Base-by-base conservation (phyloP, 768 basidiomycete species). In the Panellus pusillus region DNA sequence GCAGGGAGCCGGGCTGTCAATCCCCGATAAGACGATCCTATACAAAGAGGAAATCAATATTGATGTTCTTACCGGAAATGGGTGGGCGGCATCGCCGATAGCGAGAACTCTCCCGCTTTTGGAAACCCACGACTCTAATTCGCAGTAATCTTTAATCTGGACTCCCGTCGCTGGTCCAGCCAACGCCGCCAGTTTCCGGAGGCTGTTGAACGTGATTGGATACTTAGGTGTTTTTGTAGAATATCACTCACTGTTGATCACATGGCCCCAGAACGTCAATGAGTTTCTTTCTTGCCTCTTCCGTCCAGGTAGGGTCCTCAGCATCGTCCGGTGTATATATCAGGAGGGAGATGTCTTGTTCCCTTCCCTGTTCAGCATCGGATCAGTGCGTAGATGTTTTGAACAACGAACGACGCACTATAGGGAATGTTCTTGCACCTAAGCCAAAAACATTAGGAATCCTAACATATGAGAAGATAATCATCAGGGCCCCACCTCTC, bases 21-120 rank as follows among this genome's bases (percentile, higher is more conserved):
- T 6, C 6, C 24, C 6, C 24, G 3, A 24, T 24, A 24, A 24
- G 24, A 3, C 7, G 12, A 27, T 12, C n/a, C n/a, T 3, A 29
- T 3, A 0, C 9, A 20, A 20, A 29, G 13, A 27, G 17, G 2
- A n/a, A 4, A 31, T 9, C 6, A 0, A 9, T n/a, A 2, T 8
- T 3, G n/a, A 7, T 18, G 2, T 20, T 31, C 55, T 14, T 35
- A 58, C 57, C 29, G 57, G 47, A n/a, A 41, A 53, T 28, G 57
- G 57, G 42, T 58, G 57, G 1, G 57, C 57, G 3, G 51, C 57
- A 6, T 58, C 47, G 3, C 57, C 57, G 4, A 58, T 27, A 7
- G 37, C 57, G 1, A 53, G 17, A 14, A 58, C 52, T 6, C 17
- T 27, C 8, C 57, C 57, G 44, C 52, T 58, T 28, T 44, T 29